Evolutionary conservation across 306 rosid species (phyloP), one percentile per base, ranked within the genome.

Genomic region (Fragaria ananassa): DNA sequence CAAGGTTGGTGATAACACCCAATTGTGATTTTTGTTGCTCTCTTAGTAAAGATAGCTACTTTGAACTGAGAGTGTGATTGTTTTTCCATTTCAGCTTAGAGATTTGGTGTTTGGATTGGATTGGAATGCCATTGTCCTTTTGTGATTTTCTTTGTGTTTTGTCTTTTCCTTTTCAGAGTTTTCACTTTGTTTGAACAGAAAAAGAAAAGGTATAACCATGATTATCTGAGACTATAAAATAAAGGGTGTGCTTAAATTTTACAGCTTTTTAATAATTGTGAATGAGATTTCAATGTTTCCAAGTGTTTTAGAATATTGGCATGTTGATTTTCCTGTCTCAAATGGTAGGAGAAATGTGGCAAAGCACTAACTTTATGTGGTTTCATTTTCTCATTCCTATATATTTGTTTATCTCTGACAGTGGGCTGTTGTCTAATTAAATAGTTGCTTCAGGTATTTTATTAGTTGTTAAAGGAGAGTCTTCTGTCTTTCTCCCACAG

Each of bases 21-120:
- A 0, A 9, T 74, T 84, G 79, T 62, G 62, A 21, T 70, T 61
- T 60, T 15, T 79, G 53, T 76, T 69, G 41, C 76, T 73, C 60
- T 57, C 46, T 72, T 81, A 73, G 77, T 15, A 10, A 15, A 70
- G 68, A 57, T 15, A 70, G 51, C 15, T 23, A 27, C 71, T 82
- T 72, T 85, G 49, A 69, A 61, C 86, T 83, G 68, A 53, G 75
- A 68, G 71, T 60, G 44, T 50, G 13, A 47, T 74, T 63, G 76
- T 39, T 74, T 10, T 58, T 31, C 27, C 21, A 68, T 69, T 75
- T 68, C 54, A 68, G 58, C 39, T 80, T 80, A 45, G 25, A 73
- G 62, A 85, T 86, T 89, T 81, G 79, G 73, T 70, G 86, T 58
- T 88, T 85, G 90, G 77, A 82, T 75, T 51, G 31, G 27, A 21